Evolutionary conservation across 306 rosid species (phyloP), one percentile per base, ranked within the genome.

Genomic region (Senna tora): DNA sequence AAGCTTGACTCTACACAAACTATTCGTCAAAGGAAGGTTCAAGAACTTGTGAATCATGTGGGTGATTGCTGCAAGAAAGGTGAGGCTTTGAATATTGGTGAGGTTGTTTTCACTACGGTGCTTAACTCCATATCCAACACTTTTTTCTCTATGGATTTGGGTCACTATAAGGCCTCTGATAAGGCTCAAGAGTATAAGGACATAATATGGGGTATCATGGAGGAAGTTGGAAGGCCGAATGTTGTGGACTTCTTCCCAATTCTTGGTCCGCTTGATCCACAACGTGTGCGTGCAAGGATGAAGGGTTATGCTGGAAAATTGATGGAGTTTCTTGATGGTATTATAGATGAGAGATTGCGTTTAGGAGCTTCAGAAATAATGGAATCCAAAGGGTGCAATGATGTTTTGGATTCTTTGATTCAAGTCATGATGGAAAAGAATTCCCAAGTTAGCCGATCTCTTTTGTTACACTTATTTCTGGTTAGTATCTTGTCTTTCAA

Each of bases 301-400:
- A 52, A 11, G 0, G 36, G 9, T 5, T 34, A 52, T 7, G 51
- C 25, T 51, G 20, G 0, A 11, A 77, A 51, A 69, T 20, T 77
- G 17, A 0, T 68, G 28, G 39, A 30, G 0, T 17, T 77, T 52
- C 17, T 69, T 61, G 58, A 61, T 51, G 76, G 47, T 0, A 14
- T 61, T 5, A 2, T 77, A 0, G 75, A 77, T 30, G 81, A 77
- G 52, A 77, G 72, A 15, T 11, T 69, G 25, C 49, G 19, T 16
- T 57, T 4, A 47, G 58, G 54, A 19, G 75, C 13, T 36, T 60
- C 5, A 5, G 9, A 38, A 39, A 51, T n/a, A n/a, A n/a, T 21
- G 15, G 69, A 19, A 21, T 59, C 36, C 30, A 25, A 25, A 1
- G 30, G 1, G 30, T 25, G 30, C 65, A 38, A 69, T 0, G 80